Evolutionary conservation across 495 filamentous ascomycete species (phyloP).

Genomic region (Aspergillus heteromorphus): DNA sequence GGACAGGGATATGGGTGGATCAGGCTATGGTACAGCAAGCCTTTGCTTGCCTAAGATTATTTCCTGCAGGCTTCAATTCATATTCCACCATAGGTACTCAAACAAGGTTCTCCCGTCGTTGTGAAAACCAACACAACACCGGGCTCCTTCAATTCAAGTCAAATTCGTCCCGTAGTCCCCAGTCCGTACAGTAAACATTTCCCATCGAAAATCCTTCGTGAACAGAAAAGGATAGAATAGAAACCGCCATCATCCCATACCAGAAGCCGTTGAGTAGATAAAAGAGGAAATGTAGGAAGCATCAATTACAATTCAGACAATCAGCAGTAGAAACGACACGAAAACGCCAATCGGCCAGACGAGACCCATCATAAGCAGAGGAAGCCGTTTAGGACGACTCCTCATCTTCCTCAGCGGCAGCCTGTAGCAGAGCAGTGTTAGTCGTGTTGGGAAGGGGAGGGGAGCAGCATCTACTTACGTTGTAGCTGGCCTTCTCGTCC

Average conservation of each 20-base stretch:
- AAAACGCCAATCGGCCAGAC: slow-evolving; percentile 33
- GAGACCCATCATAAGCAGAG: slow-evolving; percentile 10
- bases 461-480: slow-evolving; percentile 48
- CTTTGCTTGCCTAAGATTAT: slow-evolving; percentile 11
- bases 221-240: slow-evolving; percentile 35
- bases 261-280: slow-evolving; percentile 34
- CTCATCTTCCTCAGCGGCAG: slow-evolving; percentile 48
- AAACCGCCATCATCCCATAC: slow-evolving; percentile 41
- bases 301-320: slow-evolving; percentile 27
- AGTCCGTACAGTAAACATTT: slow-evolving; percentile 28
- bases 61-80: slow-evolving; percentile 17
- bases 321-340: slow-evolving; percentile 28
- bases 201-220: slow-evolving; percentile 31
- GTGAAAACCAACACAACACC: slow-evolving; percentile 16
- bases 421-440: slow-evolving; percentile 25
- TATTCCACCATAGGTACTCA: slow-evolving; percentile 19
- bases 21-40: slow-evolving; percentile 25
- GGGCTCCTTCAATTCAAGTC: slow-evolving; percentile 20
- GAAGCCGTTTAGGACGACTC: slow-evolving; percentile 42
- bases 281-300: slow-evolving; percentile 21
- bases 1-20: slow-evolving; percentile 15
- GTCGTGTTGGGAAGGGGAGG: not conserved
- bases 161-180: slow-evolving; percentile 21
- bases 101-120: slow-evolving; percentile 16
- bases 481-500: slow-evolving; percentile 91